These are phyloP conservation scores for Ilex aquifolium DNA, from an alignment of 257 asterid species.

Conservation along the genomic window DNA sequence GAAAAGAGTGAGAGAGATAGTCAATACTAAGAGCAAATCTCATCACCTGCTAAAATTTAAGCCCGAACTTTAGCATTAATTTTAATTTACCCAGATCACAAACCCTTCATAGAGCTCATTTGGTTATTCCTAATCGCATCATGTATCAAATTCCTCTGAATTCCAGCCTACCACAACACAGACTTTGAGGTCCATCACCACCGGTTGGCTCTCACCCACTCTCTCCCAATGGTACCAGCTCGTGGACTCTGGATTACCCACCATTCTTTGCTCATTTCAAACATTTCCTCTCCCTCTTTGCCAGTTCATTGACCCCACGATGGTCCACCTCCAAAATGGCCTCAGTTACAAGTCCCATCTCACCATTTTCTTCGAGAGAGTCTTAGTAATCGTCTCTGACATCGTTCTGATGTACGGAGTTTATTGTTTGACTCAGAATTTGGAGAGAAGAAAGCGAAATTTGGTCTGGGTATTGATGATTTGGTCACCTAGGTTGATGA, in stretches of 20 bases:
- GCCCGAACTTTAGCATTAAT: no score
- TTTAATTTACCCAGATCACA: no score
- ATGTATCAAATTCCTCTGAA: constrained; percentile 60
- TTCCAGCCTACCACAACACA: constrained; percentile 89
- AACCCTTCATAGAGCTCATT: no score
- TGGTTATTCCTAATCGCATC: no score
- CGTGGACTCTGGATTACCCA: constrained; percentile 95
- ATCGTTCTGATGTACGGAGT: constrained; percentile 44
- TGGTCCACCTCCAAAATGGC: no score
- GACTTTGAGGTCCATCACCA: constrained; percentile 95
- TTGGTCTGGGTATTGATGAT: constrained; percentile 58
- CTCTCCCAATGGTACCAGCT: constrained; percentile 84
- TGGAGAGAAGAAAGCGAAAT: no score
- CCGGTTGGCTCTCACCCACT: constrained; percentile 77
- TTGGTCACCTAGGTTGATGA: constrained; percentile 79
- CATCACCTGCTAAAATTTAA: no score
- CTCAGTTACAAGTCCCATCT: no score
- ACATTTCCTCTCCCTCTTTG: constrained; percentile 63
- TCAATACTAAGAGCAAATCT: no score
- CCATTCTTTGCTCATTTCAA: constrained; percentile 93
- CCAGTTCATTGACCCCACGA: constrained; percentile 63
- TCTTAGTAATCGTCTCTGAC: constrained; percentile 56
- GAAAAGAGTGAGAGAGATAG: no score
- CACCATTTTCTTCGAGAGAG: constrained; percentile 78
- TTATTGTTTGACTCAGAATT: constrained; percentile 34